These are phyloP conservation scores for Eucalyptus regnans DNA, from an alignment of 345 rosid genomes.

Conservation along the genomic window DNA sequence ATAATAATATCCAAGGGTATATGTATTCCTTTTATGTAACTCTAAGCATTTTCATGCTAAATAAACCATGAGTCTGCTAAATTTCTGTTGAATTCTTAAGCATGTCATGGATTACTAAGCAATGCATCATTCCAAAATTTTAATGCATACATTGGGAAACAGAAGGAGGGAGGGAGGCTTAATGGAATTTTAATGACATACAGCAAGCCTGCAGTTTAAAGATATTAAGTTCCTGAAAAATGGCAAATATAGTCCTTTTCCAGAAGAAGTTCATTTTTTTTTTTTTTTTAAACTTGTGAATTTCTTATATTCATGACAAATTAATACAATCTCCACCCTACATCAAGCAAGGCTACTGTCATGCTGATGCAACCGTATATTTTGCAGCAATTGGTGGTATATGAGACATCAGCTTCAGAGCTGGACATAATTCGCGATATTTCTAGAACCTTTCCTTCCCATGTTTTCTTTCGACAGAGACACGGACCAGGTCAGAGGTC, in stretches of 20 bases:
- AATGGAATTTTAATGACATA: not conserved
- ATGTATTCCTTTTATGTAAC: not conserved
- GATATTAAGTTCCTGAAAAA: not conserved
- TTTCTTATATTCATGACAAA: not conserved
- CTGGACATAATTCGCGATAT: constrained; percentile 90
- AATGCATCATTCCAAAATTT: not conserved
- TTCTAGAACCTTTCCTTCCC: constrained; percentile 90
- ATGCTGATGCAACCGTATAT: not conserved
- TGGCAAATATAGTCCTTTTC: not conserved
- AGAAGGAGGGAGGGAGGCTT: not conserved
- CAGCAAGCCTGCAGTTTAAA: not conserved
- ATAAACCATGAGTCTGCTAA: not conserved
- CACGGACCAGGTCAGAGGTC: constrained; percentile 99
- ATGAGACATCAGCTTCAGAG: constrained; percentile 92
- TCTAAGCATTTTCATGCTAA: not conserved
- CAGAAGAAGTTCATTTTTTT: not conserved
- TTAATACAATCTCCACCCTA: not conserved
- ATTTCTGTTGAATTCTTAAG: not conserved
- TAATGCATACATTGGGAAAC: not conserved
- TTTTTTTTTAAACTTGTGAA: not conserved
- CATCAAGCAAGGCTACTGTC: not conserved
- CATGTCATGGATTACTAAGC: not conserved
- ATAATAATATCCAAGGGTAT: not conserved
- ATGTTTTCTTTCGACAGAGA: constrained; percentile 97
- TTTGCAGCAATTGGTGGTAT: constrained; percentile 78